Evolutionary conservation across 371 early-diverging fungal species (phyloP), one percentile per base, ranked within the genome.

Genomic region (Circinella umbellata): DNA sequence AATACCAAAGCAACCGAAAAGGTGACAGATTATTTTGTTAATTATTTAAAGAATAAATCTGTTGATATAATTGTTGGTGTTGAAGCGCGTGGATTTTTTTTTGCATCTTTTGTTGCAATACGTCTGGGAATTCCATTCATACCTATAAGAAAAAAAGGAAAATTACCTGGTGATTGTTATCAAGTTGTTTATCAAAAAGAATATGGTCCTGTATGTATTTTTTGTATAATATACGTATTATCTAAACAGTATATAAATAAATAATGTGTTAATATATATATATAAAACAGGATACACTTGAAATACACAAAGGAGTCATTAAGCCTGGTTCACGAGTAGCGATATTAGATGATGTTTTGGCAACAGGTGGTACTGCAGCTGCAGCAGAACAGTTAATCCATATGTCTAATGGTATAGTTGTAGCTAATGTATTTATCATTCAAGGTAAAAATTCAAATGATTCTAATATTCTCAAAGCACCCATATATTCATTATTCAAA

Each of bases 291-390:
- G 68, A 67, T 37, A 34, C 15, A 0, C 27, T 67, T 35, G 68
- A 67, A 17, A 35, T 67, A 9, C 68, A 67, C 38, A 61, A 67
- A 61, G 61, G 37, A 15, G 20, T 20, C 17, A 67, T 67, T 20
- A 13, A 2, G 4, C 37, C 61, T 5, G 61, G 48, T 47, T 60
- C 68, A n/a, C 59, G 61, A 6, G 68, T 57, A 6, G 68, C 36
- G 4, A 67, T 47, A 8, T n/a, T 67, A 35, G 68, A 67, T 39
- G 68, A 67, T 27, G 68, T 67, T 15, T 49, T 67, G 5, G 42
- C 68, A 37, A 67, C 68, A n/a, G 68, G 68, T 27, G 68, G 68
- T 5, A 61, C 68, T n/a, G 61, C 68, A 15, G 47, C 34, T 13
- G 61, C 68, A 8, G 68, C 68, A 13, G 51, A 61, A 35, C 18